phyloP scores from a whole-genome alignment of 2,329 filamentous ascomycete genomes.

The Lachnellula subtilissima region DNA sequence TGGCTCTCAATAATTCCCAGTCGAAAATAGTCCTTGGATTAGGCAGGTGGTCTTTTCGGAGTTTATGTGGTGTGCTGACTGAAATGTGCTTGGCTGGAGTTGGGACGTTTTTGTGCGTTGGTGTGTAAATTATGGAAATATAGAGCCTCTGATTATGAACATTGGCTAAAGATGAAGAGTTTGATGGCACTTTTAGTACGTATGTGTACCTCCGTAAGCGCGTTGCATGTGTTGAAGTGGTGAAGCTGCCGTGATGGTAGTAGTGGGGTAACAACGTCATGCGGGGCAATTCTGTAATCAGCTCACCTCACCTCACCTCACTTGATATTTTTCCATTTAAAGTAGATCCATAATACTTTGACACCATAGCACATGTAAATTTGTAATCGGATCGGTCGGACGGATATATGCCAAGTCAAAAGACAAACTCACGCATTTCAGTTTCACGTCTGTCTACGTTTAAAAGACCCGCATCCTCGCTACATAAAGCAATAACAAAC shows the following conservation, averaged over 20 bases:
- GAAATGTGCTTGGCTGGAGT: background rate
- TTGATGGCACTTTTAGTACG: background rate
- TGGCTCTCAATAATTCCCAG: constrained; percentile 1
- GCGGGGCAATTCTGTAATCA: background rate
- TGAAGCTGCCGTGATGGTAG: background rate
- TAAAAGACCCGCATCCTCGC: too few relatives aligned
- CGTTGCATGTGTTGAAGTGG: too few relatives aligned
- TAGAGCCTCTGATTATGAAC: constrained; percentile 1
- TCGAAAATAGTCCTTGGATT: constrained; percentile 2
- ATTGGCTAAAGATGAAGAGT: background rate
- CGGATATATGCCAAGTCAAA: too few relatives aligned
- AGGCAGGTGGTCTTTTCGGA: constrained; percentile 7
- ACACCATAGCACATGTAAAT: too few relatives aligned
- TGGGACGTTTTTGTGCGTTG: constrained; percentile 1
- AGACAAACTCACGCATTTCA: too few relatives aligned
- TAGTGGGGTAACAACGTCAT: background rate
- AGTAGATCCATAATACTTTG: too few relatives aligned
- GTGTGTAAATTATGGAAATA: constrained; percentile 11
- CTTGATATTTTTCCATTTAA: too few relatives aligned
- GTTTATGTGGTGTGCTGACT: constrained; percentile 12
- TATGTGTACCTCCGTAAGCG: background rate
- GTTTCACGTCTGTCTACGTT: too few relatives aligned
- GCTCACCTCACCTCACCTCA: too few relatives aligned
- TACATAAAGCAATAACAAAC: background rate
- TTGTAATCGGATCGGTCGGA: too few relatives aligned